Evolutionary conservation across 768 basidiomycete species (phyloP), one percentile per base, ranked within the genome.

Genomic region (Hirschioporus abietinus): DNA sequence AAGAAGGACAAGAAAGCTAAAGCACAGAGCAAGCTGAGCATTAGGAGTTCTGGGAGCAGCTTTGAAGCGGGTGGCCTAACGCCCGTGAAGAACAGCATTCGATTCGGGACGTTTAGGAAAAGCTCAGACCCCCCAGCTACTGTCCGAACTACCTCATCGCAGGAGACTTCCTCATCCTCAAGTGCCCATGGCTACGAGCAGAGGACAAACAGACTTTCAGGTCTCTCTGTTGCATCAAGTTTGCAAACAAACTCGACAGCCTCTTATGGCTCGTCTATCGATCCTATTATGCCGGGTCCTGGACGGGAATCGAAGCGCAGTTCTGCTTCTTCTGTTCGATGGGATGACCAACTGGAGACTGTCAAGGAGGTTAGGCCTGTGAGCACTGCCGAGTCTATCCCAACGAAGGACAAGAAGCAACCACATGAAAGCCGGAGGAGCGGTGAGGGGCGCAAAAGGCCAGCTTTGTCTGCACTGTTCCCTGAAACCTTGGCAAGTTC

Each of bases 1-100:
- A 77, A 80, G 35, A 74, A 78, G 65, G 75, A 76, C 15, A 77
- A 76, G 25, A 70, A 75, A 35, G 70, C 68, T 70, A 71, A 64
- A 65, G 70, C 70, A 25, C 71, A 77, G 8, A 72, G 75, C 35
- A 79, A 74, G 68, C 20, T 42, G 42, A 69, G 78, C 8, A 64
- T 70, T 27, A 82, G 86, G 24, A 75, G 79, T 68, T 89, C 88
- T 1, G 80, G 83, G 1, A 86, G 86, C 73, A 87, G 85, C 71
- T 91, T 91, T 70, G 90, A 91, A 72, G 83, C 84, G 0, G 90
- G 90, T n/a, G 76, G 80, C 4, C 79, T 84, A 69, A 82, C 60
- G 23, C 60, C 60, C 12, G 60, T 34, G 15, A 61, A 34, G 30
- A 25, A 25, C 15, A 61, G 30, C 24, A 34, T 25, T 61, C 25